Base-by-base conservation (phyloP, 371 early-diverging fungal genomes). In the Mucor indicus region DNA sequence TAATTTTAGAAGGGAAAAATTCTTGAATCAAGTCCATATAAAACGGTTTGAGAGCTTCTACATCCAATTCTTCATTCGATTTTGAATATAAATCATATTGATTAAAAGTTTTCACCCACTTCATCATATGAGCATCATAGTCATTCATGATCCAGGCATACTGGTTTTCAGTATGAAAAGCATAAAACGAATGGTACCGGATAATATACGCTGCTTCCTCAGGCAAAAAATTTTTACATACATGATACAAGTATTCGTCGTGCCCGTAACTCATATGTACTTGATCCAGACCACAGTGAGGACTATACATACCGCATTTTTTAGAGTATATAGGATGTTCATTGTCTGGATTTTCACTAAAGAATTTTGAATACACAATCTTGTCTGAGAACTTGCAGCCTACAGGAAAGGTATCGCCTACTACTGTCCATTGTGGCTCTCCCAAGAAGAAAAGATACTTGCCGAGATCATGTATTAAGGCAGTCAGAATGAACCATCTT, bases 31-130 rank as follows among this genome's bases (percentile, higher is more conserved):
- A 58, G 3, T 68, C 64, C 30, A 48, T 33, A 45, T 83, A 83
- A 38, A 56, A 82, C 3, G 72, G 64, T 44, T 66, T 67, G 17
- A 83, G 44, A 12, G 38, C 36, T 2, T 69, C 48, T 3, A 71
- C 41, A 35, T 77, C 53, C 0, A 77, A 64, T 33, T 48, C 57
- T 1, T 45, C 57, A 27, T 75, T 79, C 17, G 50, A 55, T 33
- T 82, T 82, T 1, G 80, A 77, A 44, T 81, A 83, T 3, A 81
- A 59, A 33, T 83, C 84, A 29, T 76, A 83, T 42, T 73, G 64
- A 45, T 81, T 83, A 40, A 83, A 83, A 4, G 44, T 46, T 38
- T 72, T 72, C 23, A 81, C 62, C 69, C 72, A 77, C 32, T 64
- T 56, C 66, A 82, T 66, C 75, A 72, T 70, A 19, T 59, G 46